A percentile compares a stretch with the other conserved stretches of the same genome.
Conservation (phyloP, 768 basidiomycete genomes). For the Russula abietina region DNA sequence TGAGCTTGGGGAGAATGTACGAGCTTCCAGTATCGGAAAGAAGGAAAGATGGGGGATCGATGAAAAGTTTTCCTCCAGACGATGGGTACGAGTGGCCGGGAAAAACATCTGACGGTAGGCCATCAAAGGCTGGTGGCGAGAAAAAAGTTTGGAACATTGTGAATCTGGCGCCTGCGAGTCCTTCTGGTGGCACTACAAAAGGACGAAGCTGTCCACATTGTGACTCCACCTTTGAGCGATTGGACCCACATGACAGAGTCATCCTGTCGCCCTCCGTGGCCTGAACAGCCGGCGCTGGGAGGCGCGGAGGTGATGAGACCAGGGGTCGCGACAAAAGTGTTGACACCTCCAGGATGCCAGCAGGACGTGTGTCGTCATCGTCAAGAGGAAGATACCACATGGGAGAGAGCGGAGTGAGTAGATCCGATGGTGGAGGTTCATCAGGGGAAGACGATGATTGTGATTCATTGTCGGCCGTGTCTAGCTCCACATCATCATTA, state of each 20-base stretch:
- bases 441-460: slow-evolving; percentile 17
- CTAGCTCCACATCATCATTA: slow-evolving; percentile 8
- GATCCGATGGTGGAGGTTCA: slow-evolving; percentile 1
- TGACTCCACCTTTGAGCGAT: slow-evolving; percentile 4
- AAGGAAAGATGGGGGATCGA: neutral
- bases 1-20: slow-evolving; percentile 2
- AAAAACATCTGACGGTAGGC: neutral
- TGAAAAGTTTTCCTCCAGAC: slow-evolving; percentile 2
- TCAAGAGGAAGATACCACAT: slow-evolving; percentile 16
- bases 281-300: neutral
- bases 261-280: slow-evolving; percentile 15
- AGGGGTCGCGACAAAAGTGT: slow-evolving; percentile 14
- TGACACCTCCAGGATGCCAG: slow-evolving; percentile 18
- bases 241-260: neutral
- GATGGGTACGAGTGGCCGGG: neutral
- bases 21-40: neutral
- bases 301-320: slow-evolving; percentile 10
- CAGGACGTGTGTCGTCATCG: slow-evolving; percentile 4
- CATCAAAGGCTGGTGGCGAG: slow-evolving; percentile 7
- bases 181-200: slow-evolving; percentile 2
- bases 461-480: neutral
- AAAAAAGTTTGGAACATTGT: slow-evolving; percentile 11
- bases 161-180: slow-evolving; percentile 3
- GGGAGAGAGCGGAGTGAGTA: slow-evolving; percentile 20
- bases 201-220: slow-evolving; percentile 6